phyloP scores from a whole-genome alignment of 495 filamentous ascomycete genomes.

The Usnea hakonensis region DNA sequence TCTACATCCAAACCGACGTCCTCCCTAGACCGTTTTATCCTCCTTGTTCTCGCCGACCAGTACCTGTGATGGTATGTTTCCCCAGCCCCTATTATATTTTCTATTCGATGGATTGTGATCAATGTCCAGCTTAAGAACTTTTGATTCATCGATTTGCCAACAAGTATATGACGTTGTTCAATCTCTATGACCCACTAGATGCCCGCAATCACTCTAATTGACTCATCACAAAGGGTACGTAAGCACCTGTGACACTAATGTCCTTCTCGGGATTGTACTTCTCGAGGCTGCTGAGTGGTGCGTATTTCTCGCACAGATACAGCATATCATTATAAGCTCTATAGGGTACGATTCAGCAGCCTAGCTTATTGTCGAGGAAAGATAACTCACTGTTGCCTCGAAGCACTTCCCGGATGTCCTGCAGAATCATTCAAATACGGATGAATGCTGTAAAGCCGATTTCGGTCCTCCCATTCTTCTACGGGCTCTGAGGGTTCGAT shows the following conservation, averaged over 20 bases:
- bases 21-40: too few species aligned
- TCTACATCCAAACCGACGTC: too few species aligned
- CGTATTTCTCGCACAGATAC: slow-evolving; percentile 34
- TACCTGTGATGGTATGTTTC: too few species aligned
- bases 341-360: slow-evolving; percentile 1
- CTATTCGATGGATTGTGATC: too few species aligned
- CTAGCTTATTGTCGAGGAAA: background rate
- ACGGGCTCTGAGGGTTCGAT: slow-evolving; percentile 19
- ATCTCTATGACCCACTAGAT: too few species aligned
- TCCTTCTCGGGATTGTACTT: slow-evolving; percentile 28
- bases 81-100: too few species aligned
- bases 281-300: slow-evolving; percentile 25
- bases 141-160: too few species aligned
- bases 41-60: too few species aligned
- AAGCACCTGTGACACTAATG: slow-evolving; percentile 24
- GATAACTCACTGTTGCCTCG: slow-evolving; percentile 30
- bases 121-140: too few species aligned
- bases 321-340: slow-evolving; percentile 36
- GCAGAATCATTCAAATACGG: slow-evolving; percentile 30
- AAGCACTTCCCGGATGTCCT: slow-evolving; percentile 29
- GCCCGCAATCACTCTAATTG: slow-evolving; percentile 17
- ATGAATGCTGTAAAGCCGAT: slow-evolving; percentile 27
- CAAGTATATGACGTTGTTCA: too few species aligned
- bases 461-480: slow-evolving; percentile 24
- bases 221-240: slow-evolving; percentile 21